Evolutionary conservation across 306 rosid species (phyloP).

Genomic region (Vicia faba): DNA sequence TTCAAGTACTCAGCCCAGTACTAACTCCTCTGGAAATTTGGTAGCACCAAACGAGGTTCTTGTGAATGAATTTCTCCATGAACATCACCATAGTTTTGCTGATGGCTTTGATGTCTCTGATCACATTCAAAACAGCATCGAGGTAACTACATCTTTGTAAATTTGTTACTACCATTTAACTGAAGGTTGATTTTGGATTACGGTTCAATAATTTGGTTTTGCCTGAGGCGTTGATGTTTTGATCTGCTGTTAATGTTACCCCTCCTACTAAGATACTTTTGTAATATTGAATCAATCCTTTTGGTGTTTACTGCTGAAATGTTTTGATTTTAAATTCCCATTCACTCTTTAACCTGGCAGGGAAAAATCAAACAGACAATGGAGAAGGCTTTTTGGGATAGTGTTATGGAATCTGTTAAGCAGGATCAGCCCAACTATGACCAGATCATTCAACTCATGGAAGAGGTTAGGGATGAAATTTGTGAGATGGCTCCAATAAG

Average conservation of each 20-base stretch:
- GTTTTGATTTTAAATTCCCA: conserved; percentile 7
- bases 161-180: background rate
- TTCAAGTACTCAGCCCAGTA: conserved; percentile 46
- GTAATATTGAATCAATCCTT: background rate
- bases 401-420: conserved; percentile 73
- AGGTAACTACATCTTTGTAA: conserved; percentile 54
- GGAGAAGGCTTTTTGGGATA: conserved; percentile 96
- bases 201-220: background rate
- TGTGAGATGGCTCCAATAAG: conserved; percentile 81
- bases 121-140: conserved; percentile 53
- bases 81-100: conserved; percentile 48
- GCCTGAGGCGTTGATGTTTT: conserved; percentile 15
- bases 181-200: conserved; percentile 23
- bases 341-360: conserved; percentile 46
- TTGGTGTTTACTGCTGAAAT: conserved; percentile 2
- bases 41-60: conserved; percentile 71
- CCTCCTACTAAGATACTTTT: background rate
- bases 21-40: conserved; percentile 47
- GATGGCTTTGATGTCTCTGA: conserved; percentile 49
- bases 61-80: conserved; percentile 83
- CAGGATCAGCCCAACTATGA: conserved; percentile 74
- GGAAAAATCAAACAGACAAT: conserved; percentile 67
- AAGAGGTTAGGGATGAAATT: conserved; percentile 87
- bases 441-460: conserved; percentile 64
- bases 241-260: conserved; percentile 18